phyloP scores from a whole-genome alignment of 768 basidiomycete genomes.

The Tulasnella sp. region DNA sequence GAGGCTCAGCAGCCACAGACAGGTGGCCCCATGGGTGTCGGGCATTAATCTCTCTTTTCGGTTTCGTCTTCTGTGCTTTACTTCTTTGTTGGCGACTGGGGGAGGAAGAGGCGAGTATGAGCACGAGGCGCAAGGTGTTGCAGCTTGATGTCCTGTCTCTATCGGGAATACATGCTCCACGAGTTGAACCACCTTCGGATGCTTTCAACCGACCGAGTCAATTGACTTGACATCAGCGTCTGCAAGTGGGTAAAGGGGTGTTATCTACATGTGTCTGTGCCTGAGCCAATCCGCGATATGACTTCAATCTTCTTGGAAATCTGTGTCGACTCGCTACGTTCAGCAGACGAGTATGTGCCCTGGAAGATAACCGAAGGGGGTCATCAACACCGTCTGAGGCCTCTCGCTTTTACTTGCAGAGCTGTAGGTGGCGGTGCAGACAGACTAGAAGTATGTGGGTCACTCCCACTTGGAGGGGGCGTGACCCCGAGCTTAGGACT shows the following conservation, averaged over 20 bases:
- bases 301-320: conserved; percentile 39
- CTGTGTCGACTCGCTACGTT: conserved; percentile 67
- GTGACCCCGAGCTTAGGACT: conserved; percentile 75
- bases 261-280: too few relatives aligned
- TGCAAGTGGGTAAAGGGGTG: too few relatives aligned
- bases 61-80: too few relatives aligned
- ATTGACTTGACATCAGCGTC: too few relatives aligned
- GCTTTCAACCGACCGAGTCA: too few relatives aligned
- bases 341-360: conserved; percentile 47
- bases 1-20: conserved; percentile 33
- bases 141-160: too few relatives aligned
- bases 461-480: conserved; percentile 63
- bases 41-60: conserved; percentile 11
- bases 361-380: neutral
- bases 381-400: neutral
- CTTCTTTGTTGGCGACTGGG: too few relatives aligned
- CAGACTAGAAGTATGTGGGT: conserved; percentile 65
- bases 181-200: too few relatives aligned
- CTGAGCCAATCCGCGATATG: neutral
- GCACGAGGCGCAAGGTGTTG: too few relatives aligned
- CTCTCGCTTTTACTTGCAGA: conserved; percentile 33
- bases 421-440: conserved; percentile 62
- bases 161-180: too few relatives aligned
- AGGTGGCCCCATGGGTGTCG: conserved; percentile 15
- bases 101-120: too few relatives aligned